A percentile compares a stretch with the other conserved stretches of the same genome.
phyloP scores from a whole-genome alignment of 768 basidiomycete species.

The Termitomyces sp. region DNA sequence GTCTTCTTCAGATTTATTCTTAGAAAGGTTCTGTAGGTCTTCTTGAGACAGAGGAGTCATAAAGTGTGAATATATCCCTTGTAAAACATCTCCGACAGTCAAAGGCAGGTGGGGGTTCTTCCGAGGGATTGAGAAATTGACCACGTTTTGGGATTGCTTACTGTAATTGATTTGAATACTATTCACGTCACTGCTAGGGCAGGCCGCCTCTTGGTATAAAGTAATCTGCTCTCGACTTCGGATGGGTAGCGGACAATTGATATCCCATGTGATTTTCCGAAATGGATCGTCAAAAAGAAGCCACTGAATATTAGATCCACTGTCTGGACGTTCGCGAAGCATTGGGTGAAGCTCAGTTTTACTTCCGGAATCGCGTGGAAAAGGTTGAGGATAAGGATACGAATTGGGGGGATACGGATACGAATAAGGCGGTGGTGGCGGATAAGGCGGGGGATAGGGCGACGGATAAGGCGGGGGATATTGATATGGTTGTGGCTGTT shows the following conservation, averaged over 20 bases:
- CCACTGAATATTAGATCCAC: background rate
- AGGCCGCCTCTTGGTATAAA: background rate
- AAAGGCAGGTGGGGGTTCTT: background rate
- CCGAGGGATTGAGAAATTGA: background rate
- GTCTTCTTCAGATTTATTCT: background rate
- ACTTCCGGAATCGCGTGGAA: background rate
- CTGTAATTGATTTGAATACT: background rate
- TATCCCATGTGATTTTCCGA: background rate
- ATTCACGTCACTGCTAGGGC: background rate
- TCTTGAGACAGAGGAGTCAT: background rate
- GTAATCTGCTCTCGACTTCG: background rate
- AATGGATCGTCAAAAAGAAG: background rate
- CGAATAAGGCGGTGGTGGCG: background rate
- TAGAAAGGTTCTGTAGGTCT: background rate
- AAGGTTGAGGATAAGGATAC: background rate
- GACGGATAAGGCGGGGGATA: background rate
- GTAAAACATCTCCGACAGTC: conserved; percentile 1
- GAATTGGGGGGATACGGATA: background rate
- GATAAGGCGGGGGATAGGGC: background rate
- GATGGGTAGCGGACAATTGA: background rate
- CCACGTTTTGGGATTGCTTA: background rate
- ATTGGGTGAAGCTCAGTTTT: background rate
- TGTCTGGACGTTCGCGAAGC: background rate
- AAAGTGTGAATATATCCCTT: background rate
- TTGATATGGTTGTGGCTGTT: background rate